Conservation (phyloP, 495 filamentous ascomycete species). For the Bombardia bombarda region DNA sequence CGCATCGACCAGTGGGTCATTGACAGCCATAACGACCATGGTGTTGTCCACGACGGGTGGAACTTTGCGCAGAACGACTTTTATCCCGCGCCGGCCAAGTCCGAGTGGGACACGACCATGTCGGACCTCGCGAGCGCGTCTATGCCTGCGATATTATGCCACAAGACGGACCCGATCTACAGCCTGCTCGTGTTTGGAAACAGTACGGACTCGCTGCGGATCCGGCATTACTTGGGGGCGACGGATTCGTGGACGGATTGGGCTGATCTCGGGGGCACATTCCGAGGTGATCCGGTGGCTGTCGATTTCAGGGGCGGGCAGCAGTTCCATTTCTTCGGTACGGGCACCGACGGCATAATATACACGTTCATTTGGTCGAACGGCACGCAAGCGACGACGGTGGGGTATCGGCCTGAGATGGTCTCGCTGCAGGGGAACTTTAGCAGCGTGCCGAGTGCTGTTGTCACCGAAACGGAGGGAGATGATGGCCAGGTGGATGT, state of each 20-base stretch:
- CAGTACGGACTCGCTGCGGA: background rate
- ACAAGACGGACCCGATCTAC: background rate
- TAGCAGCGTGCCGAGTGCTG: background rate
- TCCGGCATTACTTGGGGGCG: background rate
- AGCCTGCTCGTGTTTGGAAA: background rate
- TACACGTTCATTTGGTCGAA: background rate
- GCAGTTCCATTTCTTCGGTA: background rate
- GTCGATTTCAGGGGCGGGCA: background rate
- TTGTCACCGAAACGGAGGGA: background rate
- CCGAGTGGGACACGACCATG: constrained; percentile 1
- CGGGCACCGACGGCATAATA: background rate
- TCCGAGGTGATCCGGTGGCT: background rate
- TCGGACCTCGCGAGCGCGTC: background rate
- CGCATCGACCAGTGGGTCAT: constrained; percentile 7
- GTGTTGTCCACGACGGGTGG: constrained; percentile 3
- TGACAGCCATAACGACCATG: background rate
- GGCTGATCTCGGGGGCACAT: background rate
- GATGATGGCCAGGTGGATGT: background rate
- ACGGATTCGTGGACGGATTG: background rate
- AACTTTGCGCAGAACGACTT: background rate
- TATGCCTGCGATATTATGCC: background rate
- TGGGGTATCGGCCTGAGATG: background rate
- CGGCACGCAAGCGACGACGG: background rate
- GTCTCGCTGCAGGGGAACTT: background rate
- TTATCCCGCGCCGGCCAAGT: background rate